Evolutionary conservation across 2,329 filamentous ascomycete genomes (phyloP), one percentile per base, ranked within the genome.

Genomic region (Fusarium sp.): DNA sequence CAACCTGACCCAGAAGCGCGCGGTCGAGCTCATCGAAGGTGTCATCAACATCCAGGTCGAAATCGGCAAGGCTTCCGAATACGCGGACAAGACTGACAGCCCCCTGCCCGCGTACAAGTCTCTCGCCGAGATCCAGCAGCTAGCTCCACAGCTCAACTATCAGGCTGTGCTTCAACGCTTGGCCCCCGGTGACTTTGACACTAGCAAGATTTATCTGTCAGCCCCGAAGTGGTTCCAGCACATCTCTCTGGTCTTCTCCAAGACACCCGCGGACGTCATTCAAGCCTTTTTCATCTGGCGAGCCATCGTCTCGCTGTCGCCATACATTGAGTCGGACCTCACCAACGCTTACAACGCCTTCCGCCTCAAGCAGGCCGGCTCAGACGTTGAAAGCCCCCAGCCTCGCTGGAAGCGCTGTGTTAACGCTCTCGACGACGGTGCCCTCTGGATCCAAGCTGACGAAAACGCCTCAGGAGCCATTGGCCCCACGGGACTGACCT

Each of bases 211-310:
- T 78, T 81, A 6, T 79, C 27, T 91, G 30, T 82, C 83, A 18
- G 88, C 89, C 1, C 89, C 90, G 1, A 80, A 84, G 2, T 92
- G 92, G 71, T 81, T 92, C 72, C 83, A 87, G 53, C 85, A 87
- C 8, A 75, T 92, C 2, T 87, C 88, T 7, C 75, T 80, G 1
- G 86, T 91, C 39, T 72, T 94, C 18, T 78, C 83, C 2, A 78
- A 84, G 3, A 88, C 88, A 2, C 77, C 86, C 0, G 82, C 83
- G 54, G 86, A 90, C 40, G 85, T 87, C 0, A 74, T 93, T 3
- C 85, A 89, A 65, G 82, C 84, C n/a, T 92, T 90, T 75, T 84
- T 92, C 64, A 77, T 88, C 23, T 92, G 90, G 90, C 90, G 91
- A 72, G 78, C 87, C 12, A 85, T 92, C 13, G 82, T 88, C 56